Conservation (phyloP, 2,329 filamentous ascomycete genomes). For the Simplicillium sp. region DNA sequence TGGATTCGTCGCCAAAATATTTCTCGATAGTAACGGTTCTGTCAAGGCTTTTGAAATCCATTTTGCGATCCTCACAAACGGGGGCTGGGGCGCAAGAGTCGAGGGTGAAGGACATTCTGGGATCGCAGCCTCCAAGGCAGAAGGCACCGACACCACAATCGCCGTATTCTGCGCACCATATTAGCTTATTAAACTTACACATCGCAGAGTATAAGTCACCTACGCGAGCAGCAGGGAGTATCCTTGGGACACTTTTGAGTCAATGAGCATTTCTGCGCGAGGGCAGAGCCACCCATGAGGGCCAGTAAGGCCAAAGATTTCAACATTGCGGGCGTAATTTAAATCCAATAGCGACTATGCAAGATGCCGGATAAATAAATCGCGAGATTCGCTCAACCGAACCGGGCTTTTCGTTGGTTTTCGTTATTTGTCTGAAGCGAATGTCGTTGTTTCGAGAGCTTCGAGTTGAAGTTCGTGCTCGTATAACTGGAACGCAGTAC, state of each 20-base stretch:
- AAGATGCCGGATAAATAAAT: too few relatives aligned
- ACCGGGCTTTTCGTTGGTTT: too few relatives aligned
- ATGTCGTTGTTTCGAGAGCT: too few relatives aligned
- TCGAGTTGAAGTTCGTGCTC: too few relatives aligned
- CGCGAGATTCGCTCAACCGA: too few relatives aligned
- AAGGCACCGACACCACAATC: constrained; percentile 89
- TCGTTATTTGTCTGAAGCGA: too few relatives aligned
- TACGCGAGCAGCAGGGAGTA: constrained; percentile 73
- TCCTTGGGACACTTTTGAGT: constrained; percentile 58
- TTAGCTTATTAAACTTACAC: neutral
- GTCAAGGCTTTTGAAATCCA: constrained; percentile 65
- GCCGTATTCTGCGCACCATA: constrained; percentile 60
- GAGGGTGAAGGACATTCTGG: constrained; percentile 70
- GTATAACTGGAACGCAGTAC: too few relatives aligned
- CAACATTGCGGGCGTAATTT: constrained; percentile 17
- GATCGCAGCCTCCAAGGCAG: constrained; percentile 93
- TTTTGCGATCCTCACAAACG: constrained; percentile 65
- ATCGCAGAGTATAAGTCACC: constrained; percentile 23
- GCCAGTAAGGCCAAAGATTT: constrained; percentile 18
- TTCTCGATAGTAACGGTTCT: constrained; percentile 56
- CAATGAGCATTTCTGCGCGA: constrained; percentile 33
- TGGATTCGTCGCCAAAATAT: constrained; percentile 76
- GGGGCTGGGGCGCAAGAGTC: constrained; percentile 81
- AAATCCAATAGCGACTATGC: neutral
- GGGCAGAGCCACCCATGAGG: constrained; percentile 20